Base-by-base conservation (phyloP, 2,329 filamentous ascomycete genomes). In the Escovopsis sp. region DNA sequence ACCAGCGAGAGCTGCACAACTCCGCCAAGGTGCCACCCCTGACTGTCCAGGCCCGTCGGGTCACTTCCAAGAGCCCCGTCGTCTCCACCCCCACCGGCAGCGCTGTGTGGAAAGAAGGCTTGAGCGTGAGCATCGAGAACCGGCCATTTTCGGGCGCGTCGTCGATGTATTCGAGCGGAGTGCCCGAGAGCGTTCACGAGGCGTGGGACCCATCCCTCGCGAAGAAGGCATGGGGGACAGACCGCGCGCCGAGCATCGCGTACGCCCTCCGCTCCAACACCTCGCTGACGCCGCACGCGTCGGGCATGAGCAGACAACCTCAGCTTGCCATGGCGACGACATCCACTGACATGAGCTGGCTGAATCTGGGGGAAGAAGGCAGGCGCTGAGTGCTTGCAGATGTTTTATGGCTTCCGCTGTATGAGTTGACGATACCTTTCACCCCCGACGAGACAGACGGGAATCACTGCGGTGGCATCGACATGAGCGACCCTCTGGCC, bases 331-430 rank as follows among this genome's bases (percentile, higher is more conserved):
- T 63, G 59, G 66, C 72, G 39, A 58, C 67, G 26, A 65, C 64
- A 6, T 69, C 71, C 11, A 71, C 70, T 40, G 83, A 87, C 58
- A 84, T 87, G 80, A 85, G 80, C 61, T 88, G 83, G 83, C 62
- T 88, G 48, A 86, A 87, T 54, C 67, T 87, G 15, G 78, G 77
- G 38, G 72, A 72, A 33, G 55, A 58, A 33, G 48, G 53, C 36
- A 56, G 53, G 46, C 46, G 51, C 41, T 58, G 46, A 48, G 47
- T 41, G 28, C 28, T 9, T 9, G 4, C 23, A 23, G 4, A 23
- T 6, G 23, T 23, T 23, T 23, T 23, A 23, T 23, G 23, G 23
- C 23, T 23, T 23, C 23, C 23, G 23, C 23, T 23, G 23, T 23
- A 23, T 23, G 23, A 23, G 23, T 23, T 23, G 23, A 23, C 23